Conservation (phyloP, 108 stramenopile species). For the Schizochytrium sp. region DNA sequence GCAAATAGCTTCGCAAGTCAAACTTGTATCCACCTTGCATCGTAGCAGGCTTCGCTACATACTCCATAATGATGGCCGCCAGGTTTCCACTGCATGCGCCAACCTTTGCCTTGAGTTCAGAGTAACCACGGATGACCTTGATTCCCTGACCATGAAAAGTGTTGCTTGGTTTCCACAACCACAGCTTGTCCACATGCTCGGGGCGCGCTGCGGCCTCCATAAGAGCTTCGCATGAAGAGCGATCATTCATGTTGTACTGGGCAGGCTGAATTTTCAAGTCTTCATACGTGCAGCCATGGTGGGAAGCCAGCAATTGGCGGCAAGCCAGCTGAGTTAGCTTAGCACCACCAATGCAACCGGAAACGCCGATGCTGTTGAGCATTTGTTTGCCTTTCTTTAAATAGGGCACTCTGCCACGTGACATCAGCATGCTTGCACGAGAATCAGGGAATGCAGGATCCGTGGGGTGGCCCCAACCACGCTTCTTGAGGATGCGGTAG, state of each 20-base stretch:
- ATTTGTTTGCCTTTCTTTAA: slow-evolving; percentile 53
- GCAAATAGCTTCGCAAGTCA: slow-evolving; percentile 40
- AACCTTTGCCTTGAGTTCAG: neutral
- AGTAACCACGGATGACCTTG: slow-evolving; percentile 2
- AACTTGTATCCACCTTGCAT: slow-evolving; percentile 59
- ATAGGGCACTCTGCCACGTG: neutral
- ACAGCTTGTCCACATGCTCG: slow-evolving; percentile 36
- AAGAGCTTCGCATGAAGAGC: neutral
- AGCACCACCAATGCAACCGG: slow-evolving; percentile 55
- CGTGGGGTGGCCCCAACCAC: neutral
- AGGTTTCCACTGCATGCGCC: neutral
- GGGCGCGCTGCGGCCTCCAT: neutral
- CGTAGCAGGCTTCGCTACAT: slow-evolving; percentile 35
- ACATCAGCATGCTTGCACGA: slow-evolving; percentile 15
- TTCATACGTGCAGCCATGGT: slow-evolving; percentile 35
- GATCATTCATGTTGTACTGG: slow-evolving; percentile 9
- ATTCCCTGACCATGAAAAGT: slow-evolving; percentile 47
- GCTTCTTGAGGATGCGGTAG: slow-evolving; percentile 10
- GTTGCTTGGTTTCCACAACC: slow-evolving; percentile 52
- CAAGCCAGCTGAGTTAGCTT: slow-evolving; percentile 26
- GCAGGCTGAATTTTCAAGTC: slow-evolving; percentile 41
- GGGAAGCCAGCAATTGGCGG: neutral
- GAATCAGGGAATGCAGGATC: neutral
- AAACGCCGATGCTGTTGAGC: slow-evolving; percentile 57
- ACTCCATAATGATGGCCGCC: slow-evolving; percentile 44